Percentiles rank a stretch among this genome's conserved stretches.
These are phyloP conservation scores for Rickenella mellea DNA, from an alignment of 768 basidiomycete species.

Conservation along the genomic window DNA sequence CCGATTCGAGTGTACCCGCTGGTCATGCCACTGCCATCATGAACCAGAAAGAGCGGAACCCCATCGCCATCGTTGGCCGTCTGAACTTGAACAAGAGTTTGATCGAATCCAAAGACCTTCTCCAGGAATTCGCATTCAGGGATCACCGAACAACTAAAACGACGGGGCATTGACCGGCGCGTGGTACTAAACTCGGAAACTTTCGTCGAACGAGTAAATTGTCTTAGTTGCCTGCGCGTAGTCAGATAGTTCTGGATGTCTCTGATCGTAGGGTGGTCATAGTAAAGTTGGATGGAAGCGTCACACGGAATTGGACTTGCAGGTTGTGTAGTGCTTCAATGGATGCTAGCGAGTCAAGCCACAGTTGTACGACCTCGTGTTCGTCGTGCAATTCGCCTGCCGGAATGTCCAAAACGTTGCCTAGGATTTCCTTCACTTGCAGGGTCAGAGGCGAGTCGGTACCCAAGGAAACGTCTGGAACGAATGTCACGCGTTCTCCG, in stretches of 20 bases:
- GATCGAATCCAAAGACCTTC: conserved; percentile 15
- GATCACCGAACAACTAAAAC: neutral
- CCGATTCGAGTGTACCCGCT: conserved; percentile 39
- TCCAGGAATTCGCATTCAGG: neutral
- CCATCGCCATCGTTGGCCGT: conserved; percentile 9
- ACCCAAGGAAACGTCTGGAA: neutral
- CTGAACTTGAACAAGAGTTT: conserved; percentile 28
- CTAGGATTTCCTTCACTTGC: conserved; percentile 30
- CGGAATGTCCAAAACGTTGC: conserved; percentile 32
- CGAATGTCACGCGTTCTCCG: too few relatives aligned
- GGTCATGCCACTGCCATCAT: conserved; percentile 63
- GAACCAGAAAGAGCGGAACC: conserved; percentile 52
- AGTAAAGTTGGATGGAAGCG: conserved; percentile 38
- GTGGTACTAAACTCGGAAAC: too few relatives aligned
- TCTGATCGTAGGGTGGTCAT: conserved; percentile 27
- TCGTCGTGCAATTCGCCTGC: conserved; percentile 32
- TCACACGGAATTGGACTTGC: conserved; percentile 27
- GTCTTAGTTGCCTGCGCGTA: neutral
- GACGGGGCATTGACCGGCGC: too few relatives aligned
- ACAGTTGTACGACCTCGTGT: conserved; percentile 37
- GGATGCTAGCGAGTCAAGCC: conserved; percentile 55
- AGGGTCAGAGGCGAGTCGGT: conserved; percentile 12
- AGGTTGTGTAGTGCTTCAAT: conserved; percentile 51
- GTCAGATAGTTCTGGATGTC: conserved; percentile 25
- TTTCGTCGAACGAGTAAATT: too few relatives aligned